Evolutionary conservation across 306 rosid species (phyloP), one percentile per base, ranked within the genome.

Genomic region (Gastrolobium villosum): DNA sequence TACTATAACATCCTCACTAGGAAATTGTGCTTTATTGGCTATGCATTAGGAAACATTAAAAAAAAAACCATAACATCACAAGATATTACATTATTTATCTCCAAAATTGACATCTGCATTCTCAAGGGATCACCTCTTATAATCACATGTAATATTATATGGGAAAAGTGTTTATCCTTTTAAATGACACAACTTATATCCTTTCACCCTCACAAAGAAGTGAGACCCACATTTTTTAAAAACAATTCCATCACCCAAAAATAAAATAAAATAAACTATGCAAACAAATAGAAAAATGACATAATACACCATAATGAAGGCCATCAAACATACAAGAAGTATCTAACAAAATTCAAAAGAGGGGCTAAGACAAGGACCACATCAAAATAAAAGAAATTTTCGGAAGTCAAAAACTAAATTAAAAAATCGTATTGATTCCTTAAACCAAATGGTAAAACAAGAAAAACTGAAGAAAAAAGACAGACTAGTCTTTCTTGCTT

Each of bases 291-390:
- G n/a, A 8, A n/a, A 10, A 26, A 48, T 31, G 50, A 35, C 62
- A 70, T 50, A 45, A 70, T 50, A 60, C 50, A 49, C 4, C 46
- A 70, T 60, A 48, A 49, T 1, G 62, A 59, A 70, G 46, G 39
- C 14, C 4, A 37, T n/a, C 11, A 50, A 60, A 5, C 62, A 26
- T 14, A 39, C 30, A 1, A 4, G 46, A 30, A 70, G 15, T 4
- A n/a, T 9, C n/a, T 5, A 44, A 45, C 4, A 34, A 56, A 44
- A 66, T 4, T 31, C 41, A 34, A 14, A 34, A 34, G 41, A 10
- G 5, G 5, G 40, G 26, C 34, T 7, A 10, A 40, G 36, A 43
- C 53, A 20, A 43, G 35, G 52, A 36, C 52, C 30, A 65, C 70
- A 41, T 41, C 15, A 41, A 41, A 8, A 43, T 10, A 65, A 41